Base-by-base conservation (phyloP, 495 filamentous ascomycete genomes). In the Penicillium ucsense region DNA sequence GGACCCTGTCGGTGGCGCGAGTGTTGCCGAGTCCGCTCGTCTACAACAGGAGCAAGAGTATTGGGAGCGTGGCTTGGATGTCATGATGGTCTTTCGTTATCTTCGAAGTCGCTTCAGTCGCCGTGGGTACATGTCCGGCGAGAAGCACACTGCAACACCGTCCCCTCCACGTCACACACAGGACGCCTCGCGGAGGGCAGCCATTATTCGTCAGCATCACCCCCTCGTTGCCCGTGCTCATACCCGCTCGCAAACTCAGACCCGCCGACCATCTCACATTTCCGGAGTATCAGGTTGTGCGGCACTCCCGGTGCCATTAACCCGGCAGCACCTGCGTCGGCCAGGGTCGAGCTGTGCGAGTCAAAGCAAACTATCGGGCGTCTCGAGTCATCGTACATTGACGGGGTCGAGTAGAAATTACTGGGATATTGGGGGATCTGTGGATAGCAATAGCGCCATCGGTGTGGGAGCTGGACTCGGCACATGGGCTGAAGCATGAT, bases 11-110 rank as follows among this genome's bases (percentile, higher is more conserved):
- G 40, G 45, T 41, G 69, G 74, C 9, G 49, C 57, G 20, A 20
- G 20, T 9, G 27, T 63, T 8, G 57, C 64, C 6, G 65, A 72
- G 48, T 57, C 63, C 6, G 41, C 63, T 4, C 62, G 62, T 11
- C 32, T 64, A 3, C 66, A 71, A 36, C 59, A 67, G 20, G 71
- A 72, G 41, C 75, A 79, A 37, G 84, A 89, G 31, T 90, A 94
- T 60, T 96, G 90, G 90, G 88, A 94, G 59, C 81, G 80, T 34
- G 84, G 89, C 9, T 76, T 94, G 4, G 88, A 94, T 54, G 75
- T 94, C 48, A 81, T 80, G 62, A 83, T 90, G 64, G 82, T 94
- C n/a, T 94, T 95, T 71, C 79, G 82, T 35, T 92, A 89, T 62
- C 78, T 96, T 12, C 76, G 79, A 41, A 82, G 78, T 11, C 86